Base-by-base conservation (phyloP, 2,329 filamentous ascomycete genomes). In the Fusarium sp. region DNA sequence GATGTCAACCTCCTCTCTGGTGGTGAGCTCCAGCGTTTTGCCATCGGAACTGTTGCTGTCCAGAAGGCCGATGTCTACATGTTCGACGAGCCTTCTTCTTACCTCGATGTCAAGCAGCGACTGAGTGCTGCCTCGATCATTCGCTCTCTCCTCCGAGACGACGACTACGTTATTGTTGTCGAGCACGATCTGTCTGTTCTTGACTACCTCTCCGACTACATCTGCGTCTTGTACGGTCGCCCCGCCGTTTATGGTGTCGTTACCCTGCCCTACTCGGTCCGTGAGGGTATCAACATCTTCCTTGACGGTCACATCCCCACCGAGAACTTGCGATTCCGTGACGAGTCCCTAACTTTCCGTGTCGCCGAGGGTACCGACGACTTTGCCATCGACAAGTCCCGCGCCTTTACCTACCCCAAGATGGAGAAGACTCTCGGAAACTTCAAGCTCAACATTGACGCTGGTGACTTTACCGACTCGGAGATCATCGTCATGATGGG, bases 401-500 rank as follows among this genome's bases (percentile, higher is more conserved):
- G 95, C 79, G 94, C 92, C 59, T 98, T 98, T 87, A 87, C 85
- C 70, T 99, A 98, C 84, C 96, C 97, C 39, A 86, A 86, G 63
- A 98, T 99, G 95, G 89, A 94, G 84, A 98, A 98, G 90, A 97
- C 94, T 0, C 88, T 98, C 41, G 97, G 95, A 70, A 90, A 89
- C 83, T 99, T 99, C 90, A 91, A 93, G 79, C 91, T 99, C 60
- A 89, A 85, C 67, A 92, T 99, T 76, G 93, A 98, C 56, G 67
- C 90, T 27, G 97, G 97, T 78, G 88, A 92, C 71, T 99, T 99
- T 83, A 98, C 97, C 23, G 96, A 99, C 83, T 99, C 97, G 0
- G 97, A 99, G 83, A 99, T 99, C 78, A 91, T 99, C 67, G 97
- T 99, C 84, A 97, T 99, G 95, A 98, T 99, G 97, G 97, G 97